Base-by-base conservation (phyloP, 345 rosid genomes). In the Zanthoxylum bungeanum region DNA sequence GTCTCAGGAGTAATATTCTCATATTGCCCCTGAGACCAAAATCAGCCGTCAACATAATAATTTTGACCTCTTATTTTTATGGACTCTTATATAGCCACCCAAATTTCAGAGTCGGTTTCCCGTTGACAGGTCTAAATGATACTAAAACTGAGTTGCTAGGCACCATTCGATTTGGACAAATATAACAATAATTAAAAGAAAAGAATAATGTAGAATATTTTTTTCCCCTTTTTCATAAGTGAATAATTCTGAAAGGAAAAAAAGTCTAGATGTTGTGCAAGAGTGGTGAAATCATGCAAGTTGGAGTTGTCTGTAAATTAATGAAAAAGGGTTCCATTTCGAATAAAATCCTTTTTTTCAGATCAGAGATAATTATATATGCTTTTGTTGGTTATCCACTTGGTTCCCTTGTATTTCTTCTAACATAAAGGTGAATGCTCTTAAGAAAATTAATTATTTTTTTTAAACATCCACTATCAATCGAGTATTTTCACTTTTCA, bases 321-420 rank as follows among this genome's bases (percentile, higher is more conserved):
- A 50, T 21, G 2, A 59, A 60, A 68, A 42, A 37, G 33, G 33
- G 33, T 70, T 61, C 39, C 22, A 44, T 34, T 36, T 42, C 9
- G 86, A 80, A 80, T 80, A 73, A 80, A 69, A 76, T 79, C 83
- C 64, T 65, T 9, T 62, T 53, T 68, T 46, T 39, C 73, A 22
- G 69, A 22, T 14, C 2, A 66, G 63, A 65, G 73, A 76, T 76
- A n/a, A n/a, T n/a, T n/a, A n/a, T n/a, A n/a, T 60, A 64, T 39
- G 60, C 44, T 44, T 37, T 27, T 30, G 24, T 64, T 21, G 30
- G 52, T 51, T 55, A 55, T 55, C 78, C 73, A 68, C 40, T 60
- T 55, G 36, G 36, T 59, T 9, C 24, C 49, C n/a, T 27, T 28
- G 9, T 61, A 36, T 37, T 36, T 36, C 27, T 56, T 12, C 16